These are phyloP conservation scores for Thermochaetoides thermophila DNA, from an alignment of 495 filamentous ascomycete genomes.

Conservation along the genomic window DNA sequence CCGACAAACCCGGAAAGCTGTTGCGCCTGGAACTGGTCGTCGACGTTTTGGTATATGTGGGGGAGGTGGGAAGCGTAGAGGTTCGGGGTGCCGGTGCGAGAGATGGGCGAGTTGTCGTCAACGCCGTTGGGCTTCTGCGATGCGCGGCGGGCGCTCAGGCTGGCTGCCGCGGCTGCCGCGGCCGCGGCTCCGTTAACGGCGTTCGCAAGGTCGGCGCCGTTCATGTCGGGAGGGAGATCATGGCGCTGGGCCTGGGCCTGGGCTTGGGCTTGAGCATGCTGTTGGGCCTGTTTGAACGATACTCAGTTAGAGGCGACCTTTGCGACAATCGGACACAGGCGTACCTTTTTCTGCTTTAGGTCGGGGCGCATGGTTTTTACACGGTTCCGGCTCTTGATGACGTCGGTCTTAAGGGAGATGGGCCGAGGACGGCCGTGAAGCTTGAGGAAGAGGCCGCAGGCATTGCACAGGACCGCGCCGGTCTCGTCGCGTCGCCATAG, in stretches of 20 bases:
- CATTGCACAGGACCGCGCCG: constrained; percentile 97
- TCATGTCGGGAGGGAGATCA: constrained; percentile 41
- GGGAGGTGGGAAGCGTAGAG: constrained; percentile 46
- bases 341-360: constrained; percentile 80
- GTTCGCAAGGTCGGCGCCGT: constrained; percentile 36
- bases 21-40: constrained; percentile 43
- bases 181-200: constrained; percentile 22
- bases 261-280: neutral
- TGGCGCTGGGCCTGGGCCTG: constrained; percentile 12
- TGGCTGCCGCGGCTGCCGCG: too few relatives aligned
- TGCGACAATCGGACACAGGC: neutral
- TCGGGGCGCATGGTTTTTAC: constrained; percentile 73
- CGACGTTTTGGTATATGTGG: constrained; percentile 53
- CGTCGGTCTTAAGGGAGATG: constrained; percentile 95
- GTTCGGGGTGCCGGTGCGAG: constrained; percentile 70
- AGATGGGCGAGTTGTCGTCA: constrained; percentile 74
- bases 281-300: constrained; percentile 10
- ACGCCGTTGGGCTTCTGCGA: constrained; percentile 61
- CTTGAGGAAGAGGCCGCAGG: constrained; percentile 93
- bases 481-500: constrained; percentile 94
- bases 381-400: constrained; percentile 97
- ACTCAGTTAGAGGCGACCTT: too few relatives aligned
- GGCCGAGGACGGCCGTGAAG: constrained; percentile 85
- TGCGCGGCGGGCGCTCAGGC: constrained; percentile 37
- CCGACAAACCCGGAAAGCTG: constrained; percentile 28